Evolutionary conservation across 225 moss, liverwort and hornwort genomes (phyloP), one percentile per base, ranked within the genome.

Genomic region (Marchantia paleacea): DNA sequence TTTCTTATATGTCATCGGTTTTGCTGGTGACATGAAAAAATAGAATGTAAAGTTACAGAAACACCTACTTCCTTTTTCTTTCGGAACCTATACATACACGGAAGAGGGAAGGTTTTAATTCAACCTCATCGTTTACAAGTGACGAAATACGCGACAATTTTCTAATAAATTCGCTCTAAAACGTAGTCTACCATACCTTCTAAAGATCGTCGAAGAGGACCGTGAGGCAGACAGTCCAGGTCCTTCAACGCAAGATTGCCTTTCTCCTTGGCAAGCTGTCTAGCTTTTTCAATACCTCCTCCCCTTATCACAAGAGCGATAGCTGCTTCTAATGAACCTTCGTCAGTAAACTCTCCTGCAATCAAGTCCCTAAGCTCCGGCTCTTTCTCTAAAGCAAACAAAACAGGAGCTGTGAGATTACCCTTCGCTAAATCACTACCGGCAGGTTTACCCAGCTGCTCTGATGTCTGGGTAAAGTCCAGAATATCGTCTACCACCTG

Each of bases 401-500:
- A 82, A 10, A 94, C 95, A 5, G 99, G 99, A 0, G 99, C 99
- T 19, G 99, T 99, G 30, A 99, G 87, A 77, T 95, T 99, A 0
- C 99, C 99, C 81, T 95, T 95, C 9, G 89, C 90, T 69, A 99
- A 71, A 54, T 99, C 99, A 60, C 99, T 99, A 39, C 92, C 99
- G 0, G 99, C 89, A 31, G 99, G 99, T 76, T 99, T 99, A 3
- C 99, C 99, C 7, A 99, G 90, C 85, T 95, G 94, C 82, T 95
- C 95, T 4, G 94, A 90, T 0, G 99, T 90, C 78, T 95, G 94
- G 10, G 99, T 99, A 29, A 99, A 99, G 76, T 99, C 99, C 82
- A 99, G 65, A 87, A 99, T 94, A 72, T 99, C 99, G 55, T 99
- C 99, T 63, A 99, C 99, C 7, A 99, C 87, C 85, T 99, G 99